phyloP scores from a whole-genome alignment of 2,329 filamentous ascomycete species.

The Hypoxylon rubiginosum region DNA sequence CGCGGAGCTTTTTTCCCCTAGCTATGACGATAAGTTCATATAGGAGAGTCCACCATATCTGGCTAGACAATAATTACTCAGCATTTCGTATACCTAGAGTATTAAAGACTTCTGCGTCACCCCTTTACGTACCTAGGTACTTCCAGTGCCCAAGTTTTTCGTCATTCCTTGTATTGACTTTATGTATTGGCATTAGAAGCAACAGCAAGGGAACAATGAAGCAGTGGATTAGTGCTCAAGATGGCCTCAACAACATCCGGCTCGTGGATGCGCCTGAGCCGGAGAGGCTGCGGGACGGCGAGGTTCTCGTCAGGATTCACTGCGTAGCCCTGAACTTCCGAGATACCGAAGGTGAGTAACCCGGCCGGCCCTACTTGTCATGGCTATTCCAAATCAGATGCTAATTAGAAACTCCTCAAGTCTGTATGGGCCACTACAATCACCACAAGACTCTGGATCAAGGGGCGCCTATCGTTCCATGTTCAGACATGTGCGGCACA shows the following conservation, averaged over 20 bases:
- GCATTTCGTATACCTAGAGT: background rate
- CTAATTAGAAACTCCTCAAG: conserved; percentile 53
- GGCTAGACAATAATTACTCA: background rate
- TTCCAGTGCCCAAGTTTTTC: background rate
- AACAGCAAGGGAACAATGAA: conserved; percentile 43
- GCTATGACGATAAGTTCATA: background rate
- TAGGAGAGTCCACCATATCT: background rate
- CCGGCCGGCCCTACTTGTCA: background rate
- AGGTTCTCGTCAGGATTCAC: conserved; percentile 64
- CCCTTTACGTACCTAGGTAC: background rate
- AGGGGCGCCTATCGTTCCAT: conserved; percentile 67
- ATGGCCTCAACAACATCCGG: conserved; percentile 68
- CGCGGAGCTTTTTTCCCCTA: background rate
- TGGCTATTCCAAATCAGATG: background rate
- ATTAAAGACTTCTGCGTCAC: background rate
- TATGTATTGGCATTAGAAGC: background rate
- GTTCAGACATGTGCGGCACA: conserved; percentile 78
- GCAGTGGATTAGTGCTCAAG: conserved; percentile 68
- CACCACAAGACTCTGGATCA: conserved; percentile 69
- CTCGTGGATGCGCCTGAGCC: conserved; percentile 61
- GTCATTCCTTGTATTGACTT: background rate
- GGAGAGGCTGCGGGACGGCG: conserved; percentile 59
- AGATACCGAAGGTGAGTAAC: conserved; percentile 61
- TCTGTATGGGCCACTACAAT: conserved; percentile 75
- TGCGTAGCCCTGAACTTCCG: conserved; percentile 65